phyloP scores from a whole-genome alignment of 2,329 filamentous ascomycete genomes.

The Aaosphaeria pasadenensis region DNA sequence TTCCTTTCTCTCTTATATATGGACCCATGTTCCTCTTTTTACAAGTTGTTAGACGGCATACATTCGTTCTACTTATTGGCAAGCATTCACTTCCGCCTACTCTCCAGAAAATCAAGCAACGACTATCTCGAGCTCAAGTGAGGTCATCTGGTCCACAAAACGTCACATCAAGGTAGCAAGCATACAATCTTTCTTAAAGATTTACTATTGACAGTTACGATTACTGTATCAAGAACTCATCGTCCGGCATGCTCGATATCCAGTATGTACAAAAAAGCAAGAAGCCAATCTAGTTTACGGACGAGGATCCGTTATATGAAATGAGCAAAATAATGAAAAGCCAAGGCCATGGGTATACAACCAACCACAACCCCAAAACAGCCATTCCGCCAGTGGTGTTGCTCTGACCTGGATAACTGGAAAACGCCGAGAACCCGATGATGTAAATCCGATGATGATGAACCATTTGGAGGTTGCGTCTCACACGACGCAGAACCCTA shows the following conservation, averaged over 20 bases:
- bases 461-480: too few relatives aligned
- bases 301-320: neutral
- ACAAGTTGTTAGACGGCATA: neutral
- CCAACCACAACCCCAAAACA: too few relatives aligned
- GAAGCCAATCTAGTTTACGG: slow-evolving; percentile 12
- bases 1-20: neutral
- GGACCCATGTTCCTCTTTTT: neutral
- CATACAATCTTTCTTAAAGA: neutral
- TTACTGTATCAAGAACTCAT: slow-evolving; percentile 1
- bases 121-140: too few relatives aligned
- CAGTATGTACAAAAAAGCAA: slow-evolving; percentile 20
- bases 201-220: slow-evolving; percentile 9
- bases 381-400: too few relatives aligned
- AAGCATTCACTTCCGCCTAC: neutral
- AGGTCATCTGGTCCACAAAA: too few relatives aligned
- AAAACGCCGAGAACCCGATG: slow-evolving; percentile 11
- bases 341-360: slow-evolving; percentile 32
- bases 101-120: too few relatives aligned
- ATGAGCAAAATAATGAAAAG: slow-evolving; percentile 6
- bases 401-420: neutral
- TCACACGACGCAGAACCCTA: too few relatives aligned
- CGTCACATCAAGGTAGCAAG: neutral
- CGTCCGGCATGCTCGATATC: slow-evolving; percentile 1
- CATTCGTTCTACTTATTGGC: neutral
- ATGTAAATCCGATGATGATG: too few relatives aligned